These are phyloP conservation scores for Botrytis galanthina DNA, from an alignment of 2,329 filamentous ascomycete genomes.

Conservation along the genomic window DNA sequence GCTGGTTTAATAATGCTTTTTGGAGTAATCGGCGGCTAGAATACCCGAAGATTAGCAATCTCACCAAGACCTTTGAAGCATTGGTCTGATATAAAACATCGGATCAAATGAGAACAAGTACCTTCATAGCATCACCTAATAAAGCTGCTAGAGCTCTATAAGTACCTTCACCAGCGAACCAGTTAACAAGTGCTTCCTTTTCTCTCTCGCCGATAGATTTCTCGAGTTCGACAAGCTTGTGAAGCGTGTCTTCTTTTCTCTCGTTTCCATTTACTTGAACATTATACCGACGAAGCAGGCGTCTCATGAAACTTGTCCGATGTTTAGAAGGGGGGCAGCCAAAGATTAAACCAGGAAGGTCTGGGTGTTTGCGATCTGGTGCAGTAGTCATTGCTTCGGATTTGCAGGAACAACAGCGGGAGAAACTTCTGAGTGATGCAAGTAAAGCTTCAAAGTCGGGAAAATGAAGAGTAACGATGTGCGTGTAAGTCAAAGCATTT, in stretches of 20 bases:
- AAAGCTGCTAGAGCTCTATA: neutral
- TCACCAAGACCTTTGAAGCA: no score
- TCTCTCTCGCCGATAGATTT: neutral
- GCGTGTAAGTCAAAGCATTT: neutral
- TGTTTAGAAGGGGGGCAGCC: neutral
- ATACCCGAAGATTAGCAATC: neutral
- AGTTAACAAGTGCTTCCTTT: neutral
- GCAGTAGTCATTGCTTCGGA: neutral
- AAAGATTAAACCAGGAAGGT: neutral
- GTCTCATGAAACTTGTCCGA: neutral
- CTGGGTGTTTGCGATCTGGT: neutral
- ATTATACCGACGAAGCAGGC: neutral
- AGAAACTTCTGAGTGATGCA: neutral
- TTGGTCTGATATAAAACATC: neutral
- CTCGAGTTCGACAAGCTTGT: constrained; percentile 2
- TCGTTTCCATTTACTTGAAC: neutral
- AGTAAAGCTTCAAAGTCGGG: neutral
- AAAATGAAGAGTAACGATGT: neutral
- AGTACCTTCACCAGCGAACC: constrained; percentile 1
- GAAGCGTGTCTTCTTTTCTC: neutral
- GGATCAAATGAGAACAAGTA: neutral
- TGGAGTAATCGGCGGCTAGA: neutral
- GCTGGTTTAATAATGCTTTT: neutral
- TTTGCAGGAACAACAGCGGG: neutral
- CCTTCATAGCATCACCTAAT: neutral